Evolutionary conservation across 2,329 filamentous ascomycete species (phyloP), one percentile per base, ranked within the genome.

Genomic region (Talaromyces sp.): DNA sequence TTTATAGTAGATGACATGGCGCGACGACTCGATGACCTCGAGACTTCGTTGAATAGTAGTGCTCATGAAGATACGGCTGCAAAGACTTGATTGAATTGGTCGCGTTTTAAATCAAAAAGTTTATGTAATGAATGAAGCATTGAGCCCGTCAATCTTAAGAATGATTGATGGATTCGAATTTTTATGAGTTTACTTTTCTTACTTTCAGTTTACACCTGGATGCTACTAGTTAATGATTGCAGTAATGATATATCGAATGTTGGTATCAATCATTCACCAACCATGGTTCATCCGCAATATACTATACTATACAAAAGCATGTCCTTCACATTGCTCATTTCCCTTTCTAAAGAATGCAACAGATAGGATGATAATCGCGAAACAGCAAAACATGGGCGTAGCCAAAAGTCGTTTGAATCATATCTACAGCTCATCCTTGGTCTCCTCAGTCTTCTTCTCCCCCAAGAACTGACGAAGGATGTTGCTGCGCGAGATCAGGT

Each of bases 1-100:
- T 10, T 42, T 47, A 30, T 64, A 96, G 92, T 97, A 90, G 93
- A 96, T 72, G 92, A 96, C 65, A 96, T 97, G 92, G 90, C 91
- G 14, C 84, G 89, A 64, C 86, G 93, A 30, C 79, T 97, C 27
- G 93, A 97, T 72, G 91, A 88, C 62, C 83, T 97, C 10, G 93
- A 96, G 74, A 82, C 89, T 28, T 87, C 88, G 14, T 81, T 96
- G 52, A 82, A 85, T 68, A 68, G 66, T 77, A 72, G 60, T 64
- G 70, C 56, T 64, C 68, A 31, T 47, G 44, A 47, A 27, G 44
- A 47, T 27, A 66, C 60, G 75, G 81, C 61, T 10, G 66, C 56
- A 5, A 61, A 60, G 34, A 34, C 51, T 47, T 63, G 62, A 63
- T 33, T 4, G 7, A 51, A 4, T 9, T 56, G 4, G 31, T 28